phyloP scores from a whole-genome alignment of 2,329 filamentous ascomycete species.

The Monosporascus ibericus region DNA sequence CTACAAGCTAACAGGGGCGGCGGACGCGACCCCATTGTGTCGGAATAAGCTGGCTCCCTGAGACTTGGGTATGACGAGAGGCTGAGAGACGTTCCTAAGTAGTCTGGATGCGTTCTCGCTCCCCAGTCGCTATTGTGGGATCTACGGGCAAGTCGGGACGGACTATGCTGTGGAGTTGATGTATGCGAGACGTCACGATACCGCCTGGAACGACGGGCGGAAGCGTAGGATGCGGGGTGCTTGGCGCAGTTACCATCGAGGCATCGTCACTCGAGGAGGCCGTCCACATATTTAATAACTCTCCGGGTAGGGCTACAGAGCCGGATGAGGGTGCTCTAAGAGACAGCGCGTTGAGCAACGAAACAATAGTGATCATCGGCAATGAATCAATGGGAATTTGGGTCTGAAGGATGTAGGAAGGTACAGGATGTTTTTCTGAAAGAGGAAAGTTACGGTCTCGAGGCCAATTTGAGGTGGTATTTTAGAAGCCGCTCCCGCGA shows the following conservation, averaged over 20 bases:
- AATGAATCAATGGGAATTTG: neutral
- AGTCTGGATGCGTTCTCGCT: constrained; percentile 20
- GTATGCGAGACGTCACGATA: constrained; percentile 28
- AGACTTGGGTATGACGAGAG: constrained; percentile 9
- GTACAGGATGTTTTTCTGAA: neutral
- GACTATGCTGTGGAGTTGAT: constrained; percentile 23
- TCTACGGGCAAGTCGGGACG: constrained; percentile 11
- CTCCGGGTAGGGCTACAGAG: neutral
- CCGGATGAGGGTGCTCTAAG: too few relatives aligned
- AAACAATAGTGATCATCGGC: neutral
- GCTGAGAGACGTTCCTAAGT: constrained; percentile 26
- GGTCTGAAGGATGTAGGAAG: neutral
- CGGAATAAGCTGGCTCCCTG: constrained; percentile 12
- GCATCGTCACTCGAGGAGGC: constrained; percentile 7
- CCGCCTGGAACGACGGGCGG: constrained; percentile 21
- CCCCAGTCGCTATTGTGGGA: constrained; percentile 12
- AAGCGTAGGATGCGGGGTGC: constrained; percentile 3
- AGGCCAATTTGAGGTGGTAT: constrained; percentile 7
- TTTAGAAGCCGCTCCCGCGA: neutral
- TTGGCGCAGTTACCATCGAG: constrained; percentile 2
- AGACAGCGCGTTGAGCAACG: neutral
- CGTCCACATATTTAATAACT: neutral
- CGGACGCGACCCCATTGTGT: constrained; percentile 19
- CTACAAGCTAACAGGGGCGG: constrained; percentile 21
- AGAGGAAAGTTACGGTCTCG: neutral